These are phyloP conservation scores for Vaccinium darrowii DNA, from an alignment of 148 eudicot species.

Conservation along the genomic window DNA sequence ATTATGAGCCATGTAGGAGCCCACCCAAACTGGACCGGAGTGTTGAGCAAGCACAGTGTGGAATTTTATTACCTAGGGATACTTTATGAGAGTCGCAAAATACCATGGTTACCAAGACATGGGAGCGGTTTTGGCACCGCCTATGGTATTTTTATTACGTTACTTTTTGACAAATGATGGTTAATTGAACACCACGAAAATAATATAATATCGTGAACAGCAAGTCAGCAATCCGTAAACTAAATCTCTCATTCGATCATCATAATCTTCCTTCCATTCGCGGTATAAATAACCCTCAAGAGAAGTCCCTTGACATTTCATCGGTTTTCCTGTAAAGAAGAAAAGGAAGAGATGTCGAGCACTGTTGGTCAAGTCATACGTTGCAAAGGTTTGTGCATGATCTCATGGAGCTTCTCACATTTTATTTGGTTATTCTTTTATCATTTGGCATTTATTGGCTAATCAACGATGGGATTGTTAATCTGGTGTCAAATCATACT, in stretches of 20 bases:
- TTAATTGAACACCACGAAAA: no score
- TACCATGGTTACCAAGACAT: neutral
- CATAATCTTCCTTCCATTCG: no score
- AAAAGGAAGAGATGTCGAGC: conserved; percentile 18
- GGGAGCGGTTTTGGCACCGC: neutral
- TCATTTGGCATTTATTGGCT: neutral
- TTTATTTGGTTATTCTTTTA: neutral
- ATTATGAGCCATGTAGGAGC: no score
- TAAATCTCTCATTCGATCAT: no score
- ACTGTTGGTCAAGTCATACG: conserved; percentile 27
- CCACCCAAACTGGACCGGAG: no score
- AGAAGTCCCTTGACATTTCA: neutral
- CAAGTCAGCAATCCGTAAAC: no score
- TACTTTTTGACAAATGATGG: neutral
- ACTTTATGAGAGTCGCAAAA: neutral
- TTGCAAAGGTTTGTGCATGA: conserved; percentile 14
- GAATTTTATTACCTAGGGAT: no score
- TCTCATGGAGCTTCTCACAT: neutral
- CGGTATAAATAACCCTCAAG: neutral
- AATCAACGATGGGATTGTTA: neutral
- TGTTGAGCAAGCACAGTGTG: no score
- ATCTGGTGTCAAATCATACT: neutral
- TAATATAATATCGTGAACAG: no score
- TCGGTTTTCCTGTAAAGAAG: neutral
- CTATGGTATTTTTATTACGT: neutral